Evolutionary conservation across 768 basidiomycete genomes (phyloP), one percentile per base, ranked within the genome.

Genomic region (Asterophora parasitica): DNA sequence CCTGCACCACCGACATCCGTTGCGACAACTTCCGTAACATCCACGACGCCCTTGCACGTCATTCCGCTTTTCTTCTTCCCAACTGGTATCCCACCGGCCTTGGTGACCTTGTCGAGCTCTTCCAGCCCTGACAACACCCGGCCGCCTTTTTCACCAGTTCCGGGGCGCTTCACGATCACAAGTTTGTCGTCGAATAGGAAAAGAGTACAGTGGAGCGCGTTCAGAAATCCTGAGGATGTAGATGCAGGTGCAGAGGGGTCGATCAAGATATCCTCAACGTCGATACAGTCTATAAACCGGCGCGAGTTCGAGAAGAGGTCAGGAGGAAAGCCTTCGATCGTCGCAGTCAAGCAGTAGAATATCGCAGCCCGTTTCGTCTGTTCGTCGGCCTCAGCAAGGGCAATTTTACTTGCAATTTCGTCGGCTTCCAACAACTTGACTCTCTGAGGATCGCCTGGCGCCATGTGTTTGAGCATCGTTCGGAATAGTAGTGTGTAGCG

Each of bases 141-240:
- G 3, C 87, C 92, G 35, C 78, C 76, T 66, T 79, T 92, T 63
- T 87, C 90, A 34, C 81, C 84, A 59, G 75, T 86, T 27, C 70
- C 81, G 35, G 78, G 88, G 20, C 96, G 78, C 68, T 97, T 97
- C 39, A 84, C 88, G 51, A 99, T 82, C 62, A 98, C 76, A 16
- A 99, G 71, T 59, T 91, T 91, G 67, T 99, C 95, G 53, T 93
- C 88, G 62, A 99, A 98, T 38, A 99, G 74, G 63, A 98, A 88
- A 23, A 99, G 69, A 2, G 88, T 90, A 65, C 88, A 94, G 59
- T 91, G 86, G 13, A 95, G 75, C 0, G 77, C 71, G 2, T 66
- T 58, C 1, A 72, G 66, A 6, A 66, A 58, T 44, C 69, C 72
- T 10, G 71, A 67, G 28, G 74, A 58, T 11, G 74, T 67, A 9